Conservation (phyloP, 805 yeast species). For the Yamadazyma endophytica region DNA sequence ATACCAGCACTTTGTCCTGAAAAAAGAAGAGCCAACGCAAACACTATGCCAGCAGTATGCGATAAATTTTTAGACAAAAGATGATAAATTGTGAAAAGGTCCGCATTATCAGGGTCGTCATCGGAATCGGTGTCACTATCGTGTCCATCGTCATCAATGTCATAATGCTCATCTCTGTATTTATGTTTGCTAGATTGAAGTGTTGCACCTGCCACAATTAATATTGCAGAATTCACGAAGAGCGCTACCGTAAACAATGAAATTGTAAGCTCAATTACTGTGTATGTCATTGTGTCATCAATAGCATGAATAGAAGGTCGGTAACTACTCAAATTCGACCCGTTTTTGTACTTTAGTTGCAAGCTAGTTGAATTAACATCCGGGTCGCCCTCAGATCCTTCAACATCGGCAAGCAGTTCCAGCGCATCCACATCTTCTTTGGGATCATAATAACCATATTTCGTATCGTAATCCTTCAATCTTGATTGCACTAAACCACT, state of each 20-base stretch:
- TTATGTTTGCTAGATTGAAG: slow-evolving; percentile 36
- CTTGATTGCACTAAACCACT: slow-evolving; percentile 87
- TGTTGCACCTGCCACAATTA: slow-evolving; percentile 90
- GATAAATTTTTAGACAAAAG: slow-evolving; percentile 68
- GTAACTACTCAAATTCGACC: slow-evolving; percentile 16
- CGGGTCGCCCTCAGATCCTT: slow-evolving; percentile 1
- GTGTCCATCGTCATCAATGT: slow-evolving; percentile 8
- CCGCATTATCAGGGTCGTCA: slow-evolving; percentile 52
- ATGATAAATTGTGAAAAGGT: slow-evolving; percentile 73
- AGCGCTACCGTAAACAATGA: slow-evolving; percentile 41
- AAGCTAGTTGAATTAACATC: no score
- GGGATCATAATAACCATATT: slow-evolving; percentile 48
- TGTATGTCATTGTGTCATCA: slow-evolving; percentile 35
- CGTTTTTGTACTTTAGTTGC: neutral
- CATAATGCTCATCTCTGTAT: slow-evolving; percentile 10
- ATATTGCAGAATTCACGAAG: slow-evolving; percentile 47
- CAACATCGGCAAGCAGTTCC: slow-evolving; percentile 1
- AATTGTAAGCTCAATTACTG: slow-evolving; percentile 36
- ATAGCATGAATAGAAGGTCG: slow-evolving; percentile 41
- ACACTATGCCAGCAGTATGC: slow-evolving; percentile 81
- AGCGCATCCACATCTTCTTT: slow-evolving; percentile 1
- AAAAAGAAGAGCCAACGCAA: slow-evolving; percentile 83
- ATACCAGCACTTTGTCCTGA: slow-evolving; percentile 96
- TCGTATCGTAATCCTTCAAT: slow-evolving; percentile 65
- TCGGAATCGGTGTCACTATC: slow-evolving; percentile 19